Evolutionary conservation across 2,329 filamentous ascomycete species (phyloP), one percentile per base, ranked within the genome.

Genomic region (Thielaviopsis cerberus): DNA sequence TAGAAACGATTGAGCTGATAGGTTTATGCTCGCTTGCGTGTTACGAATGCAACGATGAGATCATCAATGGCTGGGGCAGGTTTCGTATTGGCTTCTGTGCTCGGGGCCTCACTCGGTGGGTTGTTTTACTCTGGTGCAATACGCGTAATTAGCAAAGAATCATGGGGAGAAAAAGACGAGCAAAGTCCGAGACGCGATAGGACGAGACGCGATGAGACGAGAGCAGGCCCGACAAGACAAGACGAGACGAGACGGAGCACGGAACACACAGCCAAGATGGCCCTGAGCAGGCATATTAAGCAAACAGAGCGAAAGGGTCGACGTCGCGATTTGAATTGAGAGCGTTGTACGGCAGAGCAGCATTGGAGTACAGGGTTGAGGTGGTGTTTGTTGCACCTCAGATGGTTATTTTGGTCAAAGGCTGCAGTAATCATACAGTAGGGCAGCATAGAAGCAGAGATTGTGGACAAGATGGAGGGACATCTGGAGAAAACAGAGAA

Each of bases 171-270:
- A 45, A 5, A 20, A 20, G 37, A 45, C n/a, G 17, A 45, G n/a
- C 17, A 45, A 45, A 20, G 37, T 45, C n/a, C 37, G 15, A 30
- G 27, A 30, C 11, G 27, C 27, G 11, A 30, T 11, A 30, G 27
- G 27, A 30, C 11, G 11, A 30, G 13, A 41, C 63, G 71, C 58
- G 67, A 70, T 58, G 65, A 73, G 62, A n/a, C n/a, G n/a, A n/a
- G n/a, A n/a, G n/a, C n/a, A 37, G 30, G 17, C 10, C 10, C 30
- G 10, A 37, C 3, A 5, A 37, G 27, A 30, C 27, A 11, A 30
- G n/a, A n/a, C n/a, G n/a, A 37, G 30, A 37, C 30, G 30, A 37
- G 30, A 37, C 10, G 30, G 17, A 37, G n/a, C n/a, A n/a, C n/a
- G n/a, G n/a, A n/a, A n/a, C n/a, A n/a, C n/a, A n/a, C n/a, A n/a